Evolutionary conservation across 2,329 filamentous ascomycete species (phyloP).

Genomic region (Alternaria consortialis): DNA sequence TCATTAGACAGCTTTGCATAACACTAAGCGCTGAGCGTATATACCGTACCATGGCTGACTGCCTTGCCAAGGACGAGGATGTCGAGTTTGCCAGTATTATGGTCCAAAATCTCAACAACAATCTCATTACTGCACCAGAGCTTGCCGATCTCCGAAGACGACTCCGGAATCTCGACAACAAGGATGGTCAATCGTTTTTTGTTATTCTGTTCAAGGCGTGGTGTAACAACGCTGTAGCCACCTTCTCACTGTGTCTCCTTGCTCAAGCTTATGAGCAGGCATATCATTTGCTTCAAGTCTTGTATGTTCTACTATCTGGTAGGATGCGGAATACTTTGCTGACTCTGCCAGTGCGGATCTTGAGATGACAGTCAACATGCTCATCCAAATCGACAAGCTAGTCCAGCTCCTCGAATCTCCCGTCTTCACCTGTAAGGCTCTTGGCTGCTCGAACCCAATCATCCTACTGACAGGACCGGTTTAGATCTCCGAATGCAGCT

Average conservation of each 20-base stretch:
- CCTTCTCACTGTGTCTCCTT: constrained; percentile 92
- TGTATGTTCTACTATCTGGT: constrained; percentile 64
- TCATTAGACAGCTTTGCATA: constrained; percentile 93
- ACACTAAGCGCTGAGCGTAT: constrained; percentile 94
- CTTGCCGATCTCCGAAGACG: constrained; percentile 89
- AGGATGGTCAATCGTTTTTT: constrained; percentile 95
- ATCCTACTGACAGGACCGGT: constrained; percentile 11
- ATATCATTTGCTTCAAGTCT: constrained; percentile 93
- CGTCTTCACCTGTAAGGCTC: constrained; percentile 86
- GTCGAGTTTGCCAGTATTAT: constrained; percentile 99
- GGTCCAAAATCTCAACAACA: constrained; percentile 99
- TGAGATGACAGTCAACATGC: constrained; percentile 98
- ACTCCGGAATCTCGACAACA: constrained; percentile 87
- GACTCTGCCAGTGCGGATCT: constrained; percentile 77
- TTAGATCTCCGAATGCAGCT: constrained; percentile 91
- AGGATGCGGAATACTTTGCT: constrained; percentile 24
- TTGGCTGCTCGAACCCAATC: constrained; percentile 9
- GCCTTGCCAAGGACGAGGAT: constrained; percentile 96
- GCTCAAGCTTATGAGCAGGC: constrained; percentile 98
- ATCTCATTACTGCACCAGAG: constrained; percentile 96
- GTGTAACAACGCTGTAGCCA: constrained; percentile 98
- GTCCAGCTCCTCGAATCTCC: constrained; percentile 96
- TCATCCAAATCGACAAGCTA: constrained; percentile 98
- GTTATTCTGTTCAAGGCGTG: constrained; percentile 93
- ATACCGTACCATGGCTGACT: constrained; percentile 93